phyloP scores from a whole-genome alignment of 441 rosid species.

The Brassica hybrid region DNA sequence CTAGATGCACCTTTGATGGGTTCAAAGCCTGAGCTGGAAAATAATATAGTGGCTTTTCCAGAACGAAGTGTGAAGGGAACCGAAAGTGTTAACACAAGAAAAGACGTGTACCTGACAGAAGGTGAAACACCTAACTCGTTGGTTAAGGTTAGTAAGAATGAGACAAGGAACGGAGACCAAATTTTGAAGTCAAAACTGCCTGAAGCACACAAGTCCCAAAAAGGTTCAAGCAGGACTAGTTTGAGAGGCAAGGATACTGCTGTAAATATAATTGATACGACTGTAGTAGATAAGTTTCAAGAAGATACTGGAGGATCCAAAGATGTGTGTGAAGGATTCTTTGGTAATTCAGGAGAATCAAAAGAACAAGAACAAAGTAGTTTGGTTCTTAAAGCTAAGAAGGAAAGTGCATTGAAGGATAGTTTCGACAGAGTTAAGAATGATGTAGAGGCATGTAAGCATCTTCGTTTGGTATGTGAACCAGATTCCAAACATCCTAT shows the following conservation, averaged over 20 bases:
- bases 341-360: slow-evolving; percentile 59
- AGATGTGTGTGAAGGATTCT: slow-evolving; percentile 60
- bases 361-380: slow-evolving; percentile 58
- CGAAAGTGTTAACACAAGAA: slow-evolving; percentile 24
- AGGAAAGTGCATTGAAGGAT: slow-evolving; percentile 47
- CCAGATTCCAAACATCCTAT: slow-evolving; percentile 36
- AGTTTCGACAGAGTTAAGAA: slow-evolving; percentile 48
- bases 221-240: slow-evolving; percentile 57
- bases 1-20: slow-evolving; percentile 33
- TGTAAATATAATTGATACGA: slow-evolving; percentile 52
- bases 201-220: slow-evolving; percentile 60
- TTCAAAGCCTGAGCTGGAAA: slow-evolving; percentile 30
- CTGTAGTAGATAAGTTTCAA: slow-evolving; percentile 45
- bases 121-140: slow-evolving; percentile 18
- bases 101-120: slow-evolving; percentile 9
- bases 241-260: slow-evolving; percentile 51
- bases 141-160: slow-evolving; percentile 35
- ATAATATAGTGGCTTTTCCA: slow-evolving; percentile 22
- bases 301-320: slow-evolving; percentile 55
- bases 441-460: slow-evolving; percentile 52
- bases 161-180: slow-evolving; percentile 28
- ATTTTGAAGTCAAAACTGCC: slow-evolving; percentile 25
- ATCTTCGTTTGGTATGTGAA: slow-evolving; percentile 41
- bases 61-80: slow-evolving; percentile 21
- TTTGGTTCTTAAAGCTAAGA: slow-evolving; percentile 48